Evolutionary conservation across 768 basidiomycete species (phyloP), one percentile per base, ranked within the genome.

Genomic region (Panaeolus papilionaceus): DNA sequence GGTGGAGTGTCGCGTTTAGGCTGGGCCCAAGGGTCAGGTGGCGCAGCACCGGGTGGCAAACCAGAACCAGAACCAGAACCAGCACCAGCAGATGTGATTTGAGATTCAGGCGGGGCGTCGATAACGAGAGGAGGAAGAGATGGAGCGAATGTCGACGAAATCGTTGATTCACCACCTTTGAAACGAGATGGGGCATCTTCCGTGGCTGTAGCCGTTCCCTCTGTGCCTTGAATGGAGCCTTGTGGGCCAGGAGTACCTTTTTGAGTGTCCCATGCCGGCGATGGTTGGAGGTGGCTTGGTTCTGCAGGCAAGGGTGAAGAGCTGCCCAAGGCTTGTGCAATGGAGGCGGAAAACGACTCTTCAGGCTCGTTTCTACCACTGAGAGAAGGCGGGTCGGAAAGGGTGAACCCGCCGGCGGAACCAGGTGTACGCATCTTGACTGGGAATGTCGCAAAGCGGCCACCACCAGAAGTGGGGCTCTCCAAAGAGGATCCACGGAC

Each of bases 371-470:
- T 72, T 16, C 71, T 68, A 5, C 70, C 18, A 44, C 62, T 68
- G 4, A 74, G 68, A 10, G 70, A 68, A 14, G 74, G 75, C n/a
- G 76, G 72, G 37, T 81, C 82, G 38, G 78, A 71, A 26, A 79
- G 64, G 7, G 67, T 62, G 66, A 70, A 74, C 4, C 77, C 71
- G 38, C 70, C 71, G 11, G 62, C 67, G 16, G 62, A 74, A 7
- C 81, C 76, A 9, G 67, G 66, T 11, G 49, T 75, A 62, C 75
- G 71, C 66, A 77, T 75, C 67, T 86, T 83, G 18, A 85, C 83
- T 0, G 90, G 91, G 77, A 92, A 87, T 0, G 92, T 93, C 28
- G 89, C 88, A 71, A 91, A 92, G 16, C 88, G 83, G 0, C 84
- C 85, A 1, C 84, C 84, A 10, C 71, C 70, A 37, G 73, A 72